Base-by-base conservation (phyloP, 2,329 filamentous ascomycete genomes). In the Geoglossum cookeanum region DNA sequence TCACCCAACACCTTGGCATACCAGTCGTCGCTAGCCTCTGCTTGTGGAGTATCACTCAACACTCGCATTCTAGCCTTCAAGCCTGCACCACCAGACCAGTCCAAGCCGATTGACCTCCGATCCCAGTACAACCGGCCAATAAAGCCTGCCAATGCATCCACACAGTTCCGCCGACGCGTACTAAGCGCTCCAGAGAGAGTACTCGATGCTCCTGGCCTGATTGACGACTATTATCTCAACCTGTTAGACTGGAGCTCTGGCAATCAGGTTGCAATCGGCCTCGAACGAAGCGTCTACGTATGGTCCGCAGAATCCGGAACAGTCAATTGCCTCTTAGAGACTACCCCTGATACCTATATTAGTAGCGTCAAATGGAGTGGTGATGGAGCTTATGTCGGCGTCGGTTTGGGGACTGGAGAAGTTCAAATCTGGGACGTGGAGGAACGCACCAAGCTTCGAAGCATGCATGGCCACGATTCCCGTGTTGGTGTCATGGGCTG, bases 391-490 rank as follows among this genome's bases (percentile, higher is more conserved):
- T 97, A 98, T 68, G 90, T 98, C 62, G 85, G 90, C 62, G 90
- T 97, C 63, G 92, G 92, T 60, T 84, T 98, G 55, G 91, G 90
- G 60, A 88, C 88, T 42, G 92, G 92, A 59, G 92, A 98, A 71
- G 88, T 98, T 42, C 92, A 98, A 74, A 98, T 98, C 73, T 98
- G 92, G 91, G 92, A 97, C 66, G 91, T 96, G 32, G 86, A 94
- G 65, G 92, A 98, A 71, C 82, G 85, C 60, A 84, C 83, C 67
- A 97, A 97, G 79, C 84, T 98, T 59, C 90, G 92, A 70, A 96
- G 89, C 77, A 98, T 98, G 92, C 86, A 89, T 68, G 92, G 92
- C 60, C 92, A 98, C 68, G 91, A 97, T 67, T 91, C 88, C 44
- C 90, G 92, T 57, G 91, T 98, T 61, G 88, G 90, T 67, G 91